Percentiles rank a stretch among this genome's conserved stretches.
These are phyloP conservation scores for Vicia sativa DNA, from an alignment of 306 rosid genomes.

Conservation along the genomic window DNA sequence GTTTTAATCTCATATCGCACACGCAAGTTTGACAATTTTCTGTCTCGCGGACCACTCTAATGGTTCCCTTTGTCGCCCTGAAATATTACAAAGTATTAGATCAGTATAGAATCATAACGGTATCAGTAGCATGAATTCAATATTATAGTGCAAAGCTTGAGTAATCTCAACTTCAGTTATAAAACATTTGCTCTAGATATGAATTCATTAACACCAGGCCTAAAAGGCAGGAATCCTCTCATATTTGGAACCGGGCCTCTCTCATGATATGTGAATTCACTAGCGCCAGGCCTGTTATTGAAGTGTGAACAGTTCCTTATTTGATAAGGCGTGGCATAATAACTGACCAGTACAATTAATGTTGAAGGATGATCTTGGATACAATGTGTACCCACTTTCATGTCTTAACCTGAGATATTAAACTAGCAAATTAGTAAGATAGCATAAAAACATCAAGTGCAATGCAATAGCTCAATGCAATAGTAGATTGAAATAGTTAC, in stretches of 20 bases:
- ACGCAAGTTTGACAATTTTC: too few relatives aligned
- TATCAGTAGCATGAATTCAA: not conserved
- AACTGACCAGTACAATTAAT: conserved; percentile 70
- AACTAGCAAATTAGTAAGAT: conserved; percentile 5
- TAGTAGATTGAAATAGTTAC: conserved; percentile 35
- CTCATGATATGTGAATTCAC: conserved; percentile 23
- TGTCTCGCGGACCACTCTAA: conserved; percentile 97
- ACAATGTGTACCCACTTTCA: conserved; percentile 58
- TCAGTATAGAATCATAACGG: conserved; percentile 36
- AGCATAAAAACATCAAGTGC: not conserved
- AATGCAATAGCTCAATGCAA: conserved; percentile 15
- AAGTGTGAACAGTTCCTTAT: conserved; percentile 14
- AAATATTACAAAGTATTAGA: conserved; percentile 35
- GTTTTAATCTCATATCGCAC: too few relatives aligned
- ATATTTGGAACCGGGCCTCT: conserved; percentile 36
- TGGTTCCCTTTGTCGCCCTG: conserved; percentile 72
- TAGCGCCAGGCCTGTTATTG: not conserved
- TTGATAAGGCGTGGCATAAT: conserved; percentile 1
- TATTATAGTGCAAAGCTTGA: conserved; percentile 18
- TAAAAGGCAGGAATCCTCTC: conserved; percentile 40
- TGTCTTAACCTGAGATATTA: conserved; percentile 56
- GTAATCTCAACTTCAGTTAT: too few relatives aligned
- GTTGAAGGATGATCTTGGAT: conserved; percentile 68
- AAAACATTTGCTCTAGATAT: conserved; percentile 32
- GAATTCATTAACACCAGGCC: conserved; percentile 35